Evolutionary conservation across 768 basidiomycete species (phyloP), one percentile per base, ranked within the genome.

Genomic region (Russula olivacea): DNA sequence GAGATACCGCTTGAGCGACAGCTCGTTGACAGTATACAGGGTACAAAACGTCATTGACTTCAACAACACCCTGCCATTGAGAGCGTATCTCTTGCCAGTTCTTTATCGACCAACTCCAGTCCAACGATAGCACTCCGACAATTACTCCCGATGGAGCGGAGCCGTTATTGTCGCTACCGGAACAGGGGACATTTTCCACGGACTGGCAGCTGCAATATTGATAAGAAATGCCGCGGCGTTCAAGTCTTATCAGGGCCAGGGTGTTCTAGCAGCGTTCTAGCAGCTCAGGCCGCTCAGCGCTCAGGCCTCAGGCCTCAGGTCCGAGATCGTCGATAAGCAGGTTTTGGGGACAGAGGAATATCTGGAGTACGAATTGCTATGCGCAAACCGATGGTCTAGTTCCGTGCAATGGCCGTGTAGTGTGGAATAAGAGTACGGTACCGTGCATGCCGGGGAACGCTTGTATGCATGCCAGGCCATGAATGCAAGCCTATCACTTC

Each of bases 401-500:
- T 5, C 23, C 38, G 21, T 32, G 36, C 38, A 14, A 40, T 38
- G 19, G 7, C 45, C 34, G 23, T 48, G 28, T 41, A 40, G 32
- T 17, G 17, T 56, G n/a, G 21, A 11, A 14, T 40, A 11, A 47
- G 50, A 38, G 40, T 23, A 47, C n/a, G 52, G 28, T 10, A 38
- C 14, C 38, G 23, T 38, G 56, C 15, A 53, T n/a, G 34, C 34
- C 21, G 43, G 43, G 21, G 21, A n/a, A 50, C 45, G 47, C 25
- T 49, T 52, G 34, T 40, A 59, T 64, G 53, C 55, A 14, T 50
- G 48, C 19, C 15, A 28, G 25, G 15, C 8, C 15, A 54, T 32
- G 38, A 11, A 38, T 36, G 36, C 21, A 36, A 59, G 63, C 23
- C 58, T 60, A 51, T 56, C 54, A 47, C 48, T n/a, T 47, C 48